Base-by-base conservation (phyloP, 2,329 filamentous ascomycete species). In the Epichloe bromicola region DNA sequence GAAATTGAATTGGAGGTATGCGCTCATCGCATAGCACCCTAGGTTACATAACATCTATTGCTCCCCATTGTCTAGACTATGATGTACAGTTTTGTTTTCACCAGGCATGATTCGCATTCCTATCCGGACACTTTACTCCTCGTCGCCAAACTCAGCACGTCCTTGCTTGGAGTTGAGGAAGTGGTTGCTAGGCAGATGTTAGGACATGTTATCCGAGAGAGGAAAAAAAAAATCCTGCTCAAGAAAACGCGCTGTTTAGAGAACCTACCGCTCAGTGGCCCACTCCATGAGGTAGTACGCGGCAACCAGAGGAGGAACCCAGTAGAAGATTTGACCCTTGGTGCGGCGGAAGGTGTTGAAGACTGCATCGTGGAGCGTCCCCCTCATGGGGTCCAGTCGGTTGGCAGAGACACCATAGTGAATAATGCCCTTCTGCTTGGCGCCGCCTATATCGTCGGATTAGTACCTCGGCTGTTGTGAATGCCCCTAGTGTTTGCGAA, bases 341-440 rank as follows among this genome's bases (percentile, higher is more conserved):
- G 85, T 86, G 64, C 93, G 83, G 70, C 93, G 84, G 79, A 86
- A 94, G 62, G 82, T 84, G 80, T 98, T 98, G 84, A 97, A 97
- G 75, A 97, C 73, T 64, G 90, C 91, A 59, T 84, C 86, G 70
- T 91, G 74, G 58, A 78, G 70, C 54, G 84, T 75, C 62, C 87
- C 88, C 57, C 88, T 88, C 59, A 95, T 78, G 57, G 89, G 86
- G 64, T 86, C 83, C 75, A 95, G 91, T 67, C 86, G 85, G 79
- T 98, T 97, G 59, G 85, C 72, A 61, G 87, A 84, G 60, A 98
- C 67, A 59, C 83, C 78, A 73, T 94, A 97, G 63, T 72, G 71
- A 64, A 81, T 67, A 61, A 84, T 79, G 54, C 80, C 80, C 67
- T 75, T 81, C 67, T 83, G 80, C 68, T 76, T 75, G 66, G 71